phyloP scores from a whole-genome alignment of 2,329 filamentous ascomycete species.

The Knoxdaviesia proteae region DNA sequence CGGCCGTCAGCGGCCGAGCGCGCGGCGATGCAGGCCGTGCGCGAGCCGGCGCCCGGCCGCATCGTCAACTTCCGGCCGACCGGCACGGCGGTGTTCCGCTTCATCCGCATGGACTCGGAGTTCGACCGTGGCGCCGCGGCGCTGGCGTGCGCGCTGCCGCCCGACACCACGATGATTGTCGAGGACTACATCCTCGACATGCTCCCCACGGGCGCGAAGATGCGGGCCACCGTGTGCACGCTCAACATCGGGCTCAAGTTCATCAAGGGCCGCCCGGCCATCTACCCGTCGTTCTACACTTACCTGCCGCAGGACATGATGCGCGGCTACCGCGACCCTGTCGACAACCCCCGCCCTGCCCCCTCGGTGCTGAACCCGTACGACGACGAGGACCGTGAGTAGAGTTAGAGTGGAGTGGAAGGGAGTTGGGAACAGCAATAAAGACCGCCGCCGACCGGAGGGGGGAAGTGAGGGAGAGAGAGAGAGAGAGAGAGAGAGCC shows the following conservation, averaged over 20 bases:
- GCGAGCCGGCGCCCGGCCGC: no score
- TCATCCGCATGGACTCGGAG: slow-evolving; percentile 7
- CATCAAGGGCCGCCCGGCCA: slow-evolving; percentile 33
- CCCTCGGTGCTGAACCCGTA: slow-evolving; percentile 16
- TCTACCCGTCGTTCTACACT: slow-evolving; percentile 41
- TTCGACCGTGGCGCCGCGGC: slow-evolving; percentile 15
- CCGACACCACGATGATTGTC: slow-evolving; percentile 33
- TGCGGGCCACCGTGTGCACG: slow-evolving; percentile 32
- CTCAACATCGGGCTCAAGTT: slow-evolving; percentile 43
- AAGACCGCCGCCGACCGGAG: no score
- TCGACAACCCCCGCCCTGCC: slow-evolving; percentile 19
- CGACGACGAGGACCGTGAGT: background rate
- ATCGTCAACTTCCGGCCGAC: no score
- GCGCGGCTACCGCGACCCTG: slow-evolving; percentile 40
- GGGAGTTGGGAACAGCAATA: no score
- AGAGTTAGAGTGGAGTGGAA: background rate
- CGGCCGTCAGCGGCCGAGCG: no score
- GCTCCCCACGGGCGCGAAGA: slow-evolving; percentile 44
- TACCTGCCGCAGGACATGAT: slow-evolving; percentile 51
- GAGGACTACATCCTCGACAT: slow-evolving; percentile 34
- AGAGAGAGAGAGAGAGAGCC: no score
- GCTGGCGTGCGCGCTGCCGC: background rate
- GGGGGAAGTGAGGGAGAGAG: no score
- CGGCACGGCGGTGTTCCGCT: no score
- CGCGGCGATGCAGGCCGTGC: no score